These are phyloP conservation scores for Puccinia novopanici DNA, from an alignment of 1,284 basidiomycete genomes.

Conservation along the genomic window DNA sequence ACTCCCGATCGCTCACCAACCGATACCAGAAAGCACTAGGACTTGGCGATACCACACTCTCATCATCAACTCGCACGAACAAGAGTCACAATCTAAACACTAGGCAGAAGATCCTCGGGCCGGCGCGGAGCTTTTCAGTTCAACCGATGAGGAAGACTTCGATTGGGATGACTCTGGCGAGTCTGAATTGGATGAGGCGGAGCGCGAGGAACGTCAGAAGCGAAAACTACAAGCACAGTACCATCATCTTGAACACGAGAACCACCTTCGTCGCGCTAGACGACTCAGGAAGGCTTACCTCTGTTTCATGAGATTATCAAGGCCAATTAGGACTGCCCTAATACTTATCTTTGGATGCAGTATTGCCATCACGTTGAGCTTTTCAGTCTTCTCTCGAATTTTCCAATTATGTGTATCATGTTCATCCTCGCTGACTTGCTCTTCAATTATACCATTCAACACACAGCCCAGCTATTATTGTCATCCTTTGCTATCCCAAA, in stretches of 20 bases:
- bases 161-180: slow-evolving; percentile 47
- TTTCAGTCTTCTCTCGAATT: background rate
- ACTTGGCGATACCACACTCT: background rate
- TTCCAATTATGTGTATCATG: background rate
- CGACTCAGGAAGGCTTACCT: slow-evolving; percentile 45
- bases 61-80: slow-evolving; percentile 9
- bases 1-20: slow-evolving; percentile 17
- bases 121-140: slow-evolving; percentile 7
- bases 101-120: slow-evolving; percentile 25
- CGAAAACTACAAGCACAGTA: slow-evolving; percentile 22
- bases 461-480: slow-evolving; percentile 26
- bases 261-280: slow-evolving; percentile 39
- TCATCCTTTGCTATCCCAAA: slow-evolving; percentile 13
- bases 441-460: background rate
- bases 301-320: slow-evolving; percentile 32
- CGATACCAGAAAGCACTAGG: slow-evolving; percentile 32
- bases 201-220: slow-evolving; percentile 14
- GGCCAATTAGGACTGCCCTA: slow-evolving; percentile 12
- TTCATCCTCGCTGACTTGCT: background rate
- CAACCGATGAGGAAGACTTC: slow-evolving; percentile 35
- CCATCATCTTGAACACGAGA: slow-evolving; percentile 23
- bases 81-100: background rate
- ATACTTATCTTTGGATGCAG: slow-evolving; percentile 25
- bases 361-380: slow-evolving; percentile 38
- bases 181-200: slow-evolving; percentile 40